A percentile compares a stretch with the other conserved stretches of the same genome.
phyloP scores from a whole-genome alignment of 78 protist genomes.

The Dictyostelium firmibasis region DNA sequence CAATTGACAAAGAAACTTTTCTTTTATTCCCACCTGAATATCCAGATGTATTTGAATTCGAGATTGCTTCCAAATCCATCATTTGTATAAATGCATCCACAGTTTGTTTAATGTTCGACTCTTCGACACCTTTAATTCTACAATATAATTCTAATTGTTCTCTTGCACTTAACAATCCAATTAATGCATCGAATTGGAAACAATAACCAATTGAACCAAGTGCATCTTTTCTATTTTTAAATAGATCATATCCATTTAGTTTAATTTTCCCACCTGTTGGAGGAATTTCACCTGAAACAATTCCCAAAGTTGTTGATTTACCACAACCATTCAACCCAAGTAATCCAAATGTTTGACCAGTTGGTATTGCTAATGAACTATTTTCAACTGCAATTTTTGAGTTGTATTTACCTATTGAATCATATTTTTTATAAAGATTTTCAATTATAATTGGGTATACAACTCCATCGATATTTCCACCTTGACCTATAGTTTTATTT shows the following conservation, averaged over 20 bases:
- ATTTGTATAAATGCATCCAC: constrained; percentile 69
- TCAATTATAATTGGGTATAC: background rate
- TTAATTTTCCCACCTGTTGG: constrained; percentile 73
- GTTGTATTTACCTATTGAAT: background rate
- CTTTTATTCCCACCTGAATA: constrained; percentile 90
- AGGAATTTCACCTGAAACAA: constrained; percentile 85
- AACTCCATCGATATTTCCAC: background rate
- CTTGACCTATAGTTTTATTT: background rate
- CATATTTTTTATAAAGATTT: background rate
- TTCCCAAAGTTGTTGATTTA: constrained; percentile 82
- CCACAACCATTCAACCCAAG: constrained; percentile 95
- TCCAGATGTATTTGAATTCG: constrained; percentile 15
- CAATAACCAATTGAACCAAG: background rate
- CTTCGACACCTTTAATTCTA: constrained; percentile 75
- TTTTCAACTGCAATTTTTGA: constrained; percentile 4
- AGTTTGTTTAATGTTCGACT: background rate
- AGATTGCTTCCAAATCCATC: constrained; percentile 56
- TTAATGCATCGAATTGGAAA: constrained; percentile 46
- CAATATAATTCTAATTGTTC: constrained; percentile 72
- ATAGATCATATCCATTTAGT: constrained; percentile 36
- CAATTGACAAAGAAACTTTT: constrained; percentile 75
- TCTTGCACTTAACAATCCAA: constrained; percentile 40
- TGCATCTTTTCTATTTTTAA: background rate
- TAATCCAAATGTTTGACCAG: constrained; percentile 19
- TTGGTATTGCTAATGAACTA: background rate